phyloP scores from a whole-genome alignment of 192 early-diverging fungal genomes.

The Entomortierella parvispora region DNA sequence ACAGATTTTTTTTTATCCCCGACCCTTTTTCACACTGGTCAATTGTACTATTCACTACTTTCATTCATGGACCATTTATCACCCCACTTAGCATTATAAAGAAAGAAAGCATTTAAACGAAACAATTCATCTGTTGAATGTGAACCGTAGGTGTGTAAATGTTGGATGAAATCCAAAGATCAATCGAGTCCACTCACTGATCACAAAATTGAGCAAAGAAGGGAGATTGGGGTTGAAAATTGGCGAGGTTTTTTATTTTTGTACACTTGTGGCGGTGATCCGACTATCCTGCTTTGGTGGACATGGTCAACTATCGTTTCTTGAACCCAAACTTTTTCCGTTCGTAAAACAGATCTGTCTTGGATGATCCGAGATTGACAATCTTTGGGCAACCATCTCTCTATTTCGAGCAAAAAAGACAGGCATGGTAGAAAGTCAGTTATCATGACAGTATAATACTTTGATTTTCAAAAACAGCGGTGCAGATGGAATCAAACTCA shows the following conservation, averaged over 20 bases:
- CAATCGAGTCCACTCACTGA: no score
- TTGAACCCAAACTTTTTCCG: conserved; percentile 91
- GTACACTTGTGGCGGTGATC: not conserved
- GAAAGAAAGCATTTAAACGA: not conserved
- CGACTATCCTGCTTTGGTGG: not conserved
- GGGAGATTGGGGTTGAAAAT: no score
- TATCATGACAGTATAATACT: not conserved
- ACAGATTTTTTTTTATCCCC: no score
- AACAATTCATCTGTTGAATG: no score
- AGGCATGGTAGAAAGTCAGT: not conserved
- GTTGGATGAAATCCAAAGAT: no score
- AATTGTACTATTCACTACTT: no score
- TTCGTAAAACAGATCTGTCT: conserved; percentile 93
- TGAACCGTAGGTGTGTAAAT: no score
- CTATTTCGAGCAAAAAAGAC: conserved; percentile 34
- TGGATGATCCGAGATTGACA: conserved; percentile 93
- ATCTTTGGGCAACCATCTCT: conserved; percentile 98
- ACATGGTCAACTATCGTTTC: conserved; percentile 64
- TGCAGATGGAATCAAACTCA: conserved; percentile 9
- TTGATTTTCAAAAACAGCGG: not conserved
- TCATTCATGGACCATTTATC: no score
- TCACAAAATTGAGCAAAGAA: no score
- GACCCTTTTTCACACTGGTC: no score
- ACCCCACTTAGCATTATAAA: no score
- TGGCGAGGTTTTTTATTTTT: no score